These are phyloP conservation scores for Odontarrhena argentea DNA, from an alignment of 345 rosid genomes.

Conservation along the genomic window DNA sequence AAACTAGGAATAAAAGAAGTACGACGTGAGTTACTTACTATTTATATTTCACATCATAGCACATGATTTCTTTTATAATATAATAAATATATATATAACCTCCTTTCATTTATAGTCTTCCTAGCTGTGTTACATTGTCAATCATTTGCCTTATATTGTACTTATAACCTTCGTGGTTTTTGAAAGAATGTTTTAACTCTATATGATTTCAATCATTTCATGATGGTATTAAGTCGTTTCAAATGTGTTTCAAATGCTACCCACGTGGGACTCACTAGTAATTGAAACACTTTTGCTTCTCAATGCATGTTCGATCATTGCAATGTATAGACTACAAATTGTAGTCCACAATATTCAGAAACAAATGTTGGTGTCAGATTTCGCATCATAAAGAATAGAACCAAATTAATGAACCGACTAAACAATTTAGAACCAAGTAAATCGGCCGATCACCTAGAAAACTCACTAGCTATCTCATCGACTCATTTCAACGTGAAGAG, in stretches of 20 bases:
- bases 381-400: too few relatives aligned
- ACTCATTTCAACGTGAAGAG: too few relatives aligned
- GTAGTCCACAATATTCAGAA: not conserved
- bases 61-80: slow-evolving; percentile 20
- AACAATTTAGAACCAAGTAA: too few relatives aligned
- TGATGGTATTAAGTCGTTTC: slow-evolving; percentile 27
- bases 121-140: slow-evolving; percentile 29
- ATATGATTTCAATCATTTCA: slow-evolving; percentile 31
- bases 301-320: slow-evolving; percentile 11
- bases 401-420: too few relatives aligned
- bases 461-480: too few relatives aligned
- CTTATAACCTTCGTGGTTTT: slow-evolving; percentile 27
- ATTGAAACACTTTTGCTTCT: slow-evolving; percentile 8
- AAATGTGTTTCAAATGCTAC: slow-evolving; percentile 28
- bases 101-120: slow-evolving; percentile 10
- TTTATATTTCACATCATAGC: slow-evolving; percentile 25
- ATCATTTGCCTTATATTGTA: slow-evolving; percentile 33
- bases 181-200: slow-evolving; percentile 37
- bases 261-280: slow-evolving; percentile 31
- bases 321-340: slow-evolving; percentile 1
- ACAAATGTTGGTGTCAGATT: not conserved
- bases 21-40: slow-evolving; percentile 27
- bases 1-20: slow-evolving; percentile 29
- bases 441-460: too few relatives aligned
- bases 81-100: not conserved